Conservation (phyloP, 768 basidiomycete species). For the Lanmaoa rubissima region DNA sequence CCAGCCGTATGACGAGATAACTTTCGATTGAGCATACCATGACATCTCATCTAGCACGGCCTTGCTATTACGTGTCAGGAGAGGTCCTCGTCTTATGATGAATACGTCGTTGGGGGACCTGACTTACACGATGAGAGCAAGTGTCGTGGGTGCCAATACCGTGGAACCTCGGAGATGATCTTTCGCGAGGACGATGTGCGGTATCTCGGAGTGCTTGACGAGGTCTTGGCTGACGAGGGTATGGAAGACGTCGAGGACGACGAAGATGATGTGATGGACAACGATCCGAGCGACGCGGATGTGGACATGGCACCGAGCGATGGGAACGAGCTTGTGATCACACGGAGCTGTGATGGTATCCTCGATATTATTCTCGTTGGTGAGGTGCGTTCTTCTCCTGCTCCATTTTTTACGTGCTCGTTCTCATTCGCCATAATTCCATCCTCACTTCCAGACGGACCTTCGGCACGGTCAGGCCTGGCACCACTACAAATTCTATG, state of each 20-base stretch:
- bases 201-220: slow-evolving; percentile 19
- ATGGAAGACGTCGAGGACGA: slow-evolving; percentile 28
- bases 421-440: background rate
- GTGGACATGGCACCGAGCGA: slow-evolving; percentile 26
- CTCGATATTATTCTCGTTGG: slow-evolving; percentile 62
- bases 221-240: slow-evolving; percentile 8
- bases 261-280: slow-evolving; percentile 28
- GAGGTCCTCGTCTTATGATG: slow-evolving; percentile 38
- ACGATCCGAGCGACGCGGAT: slow-evolving; percentile 25
- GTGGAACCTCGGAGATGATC: slow-evolving; percentile 29
- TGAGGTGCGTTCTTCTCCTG: slow-evolving; percentile 37
- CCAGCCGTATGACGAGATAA: background rate
- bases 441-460: slow-evolving; percentile 42
- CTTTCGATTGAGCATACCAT: background rate
- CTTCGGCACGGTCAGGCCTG: slow-evolving; percentile 45
- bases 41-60: slow-evolving; percentile 15
- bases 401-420: background rate
- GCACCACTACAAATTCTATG: slow-evolving; percentile 47
- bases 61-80: slow-evolving; percentile 24
- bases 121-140: slow-evolving; percentile 43
- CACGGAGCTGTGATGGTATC: slow-evolving; percentile 49
- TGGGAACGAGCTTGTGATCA: slow-evolving; percentile 23
- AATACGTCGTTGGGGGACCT: slow-evolving; percentile 36
- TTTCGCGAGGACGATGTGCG: slow-evolving; percentile 27
- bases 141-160: slow-evolving; percentile 34